Evolutionary conservation across 2,329 filamentous ascomycete species (phyloP), one percentile per base, ranked within the genome.

Genomic region (Colletotrichum gloeosporioides): DNA sequence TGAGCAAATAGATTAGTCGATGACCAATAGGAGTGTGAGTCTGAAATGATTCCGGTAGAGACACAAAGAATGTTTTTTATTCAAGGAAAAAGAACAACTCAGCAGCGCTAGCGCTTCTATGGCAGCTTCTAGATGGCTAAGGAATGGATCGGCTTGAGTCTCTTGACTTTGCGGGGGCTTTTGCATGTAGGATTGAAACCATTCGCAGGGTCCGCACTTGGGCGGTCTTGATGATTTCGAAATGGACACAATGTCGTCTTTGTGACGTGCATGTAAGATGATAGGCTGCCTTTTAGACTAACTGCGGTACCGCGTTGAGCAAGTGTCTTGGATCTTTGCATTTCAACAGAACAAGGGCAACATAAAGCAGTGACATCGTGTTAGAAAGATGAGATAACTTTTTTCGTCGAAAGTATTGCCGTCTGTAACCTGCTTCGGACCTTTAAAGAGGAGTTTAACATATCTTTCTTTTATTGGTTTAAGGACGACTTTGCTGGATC

Each of bases 321-420:
- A 9, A 22, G 0, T 49, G 39, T 6, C 0, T 49, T 49, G 39
- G 3, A 49, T 49, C 10, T 49, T 49, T 49, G 18, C 12, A n/a
- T 1, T 0, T 0, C 18, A n/a, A n/a, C 18, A 49, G 9, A 49
- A 49, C 39, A 49, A 6, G 0, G 18, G 39, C 39, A 0, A n/a
- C 39, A n/a, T n/a, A 49, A 44, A n/a, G 39, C 18, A n/a, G 39
- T 49, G 39, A 18, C 18, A n/a, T 49, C 2, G 9, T 9, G 7
- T 49, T 0, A 49, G 39, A 49, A 49, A 49, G 18, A n/a, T n/a
- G 18, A 49, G 39, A 3, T 49, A 49, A 1, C 18, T 3, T 49
- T 9, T 49, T 49, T 49, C 39, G 0, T 9, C 18, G 0, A n/a
- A 49, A 7, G 39, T 0, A 12, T 3, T 49, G 39, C 39, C 6